Evolutionary conservation across 371 early-diverging fungal species (phyloP).

Genomic region (Mucor circinelloides): DNA sequence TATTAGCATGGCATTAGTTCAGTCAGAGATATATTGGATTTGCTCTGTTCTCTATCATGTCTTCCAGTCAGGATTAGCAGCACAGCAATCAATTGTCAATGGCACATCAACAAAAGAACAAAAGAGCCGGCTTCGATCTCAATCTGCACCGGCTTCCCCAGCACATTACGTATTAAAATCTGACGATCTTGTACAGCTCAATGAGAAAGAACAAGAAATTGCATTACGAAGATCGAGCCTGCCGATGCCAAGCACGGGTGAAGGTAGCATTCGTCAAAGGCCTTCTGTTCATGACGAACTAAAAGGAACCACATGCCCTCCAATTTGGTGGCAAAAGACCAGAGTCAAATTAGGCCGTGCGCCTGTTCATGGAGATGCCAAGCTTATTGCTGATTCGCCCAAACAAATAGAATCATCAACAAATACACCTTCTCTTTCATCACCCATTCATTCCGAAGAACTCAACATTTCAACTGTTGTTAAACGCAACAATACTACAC

Average conservation of each 20-base stretch:
- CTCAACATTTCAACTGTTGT: not conserved
- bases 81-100: not conserved
- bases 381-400: not conserved
- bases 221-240: not conserved
- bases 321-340: slow-evolving; percentile 36
- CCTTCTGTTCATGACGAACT: slow-evolving; percentile 26
- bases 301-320: slow-evolving; percentile 32
- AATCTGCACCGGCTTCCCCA: not conserved
- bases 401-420: not conserved
- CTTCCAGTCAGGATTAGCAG: slow-evolving; percentile 6
- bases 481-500: not conserved
- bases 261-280: not conserved
- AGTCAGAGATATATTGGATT: slow-evolving; percentile 25
- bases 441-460: not conserved
- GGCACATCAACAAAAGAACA: not conserved
- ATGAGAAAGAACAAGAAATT: not conserved
- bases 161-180: not conserved
- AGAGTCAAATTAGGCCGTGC: slow-evolving; percentile 17
- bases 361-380: slow-evolving; percentile 17
- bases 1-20: slow-evolving; percentile 16
- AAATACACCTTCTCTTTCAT: not conserved
- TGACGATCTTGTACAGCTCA: not conserved
- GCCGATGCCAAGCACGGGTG: not conserved
- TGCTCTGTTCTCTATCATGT: slow-evolving; percentile 23
- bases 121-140: not conserved